Evolutionary conservation across 2,329 filamentous ascomycete species (phyloP).

Genomic region (Nemania sp.): DNA sequence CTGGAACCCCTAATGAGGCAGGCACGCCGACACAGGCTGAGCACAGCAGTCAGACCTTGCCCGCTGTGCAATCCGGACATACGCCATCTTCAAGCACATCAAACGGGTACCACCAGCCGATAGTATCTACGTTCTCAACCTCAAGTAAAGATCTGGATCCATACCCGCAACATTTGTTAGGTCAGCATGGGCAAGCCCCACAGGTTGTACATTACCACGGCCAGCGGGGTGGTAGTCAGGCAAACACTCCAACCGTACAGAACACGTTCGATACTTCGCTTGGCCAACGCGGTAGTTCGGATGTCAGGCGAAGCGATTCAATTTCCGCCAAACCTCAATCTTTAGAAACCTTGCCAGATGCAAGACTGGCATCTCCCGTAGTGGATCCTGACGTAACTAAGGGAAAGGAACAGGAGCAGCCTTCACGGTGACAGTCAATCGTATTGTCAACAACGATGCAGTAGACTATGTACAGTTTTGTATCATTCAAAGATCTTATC

Average conservation of each 20-base stretch:
- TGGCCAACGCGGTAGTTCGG: constrained; percentile 63
- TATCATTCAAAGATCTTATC: neutral
- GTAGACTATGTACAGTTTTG: constrained; percentile 8
- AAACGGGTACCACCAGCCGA: constrained; percentile 76
- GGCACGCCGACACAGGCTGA: constrained; percentile 73
- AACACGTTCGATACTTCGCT: constrained; percentile 63
- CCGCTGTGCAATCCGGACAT: constrained; percentile 54
- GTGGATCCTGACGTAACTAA: constrained; percentile 38
- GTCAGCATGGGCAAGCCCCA: constrained; percentile 71
- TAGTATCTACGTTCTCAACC: constrained; percentile 77
- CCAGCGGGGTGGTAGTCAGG: constrained; percentile 74
- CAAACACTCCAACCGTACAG: constrained; percentile 71
- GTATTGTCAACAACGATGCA: neutral
- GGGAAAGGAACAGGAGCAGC: constrained; percentile 38
- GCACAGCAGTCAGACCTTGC: constrained; percentile 54
- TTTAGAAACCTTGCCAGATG: constrained; percentile 57
- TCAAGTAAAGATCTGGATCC: constrained; percentile 77
- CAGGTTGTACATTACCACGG: constrained; percentile 77
- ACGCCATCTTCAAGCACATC: constrained; percentile 58
- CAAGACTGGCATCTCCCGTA: constrained; percentile 50
- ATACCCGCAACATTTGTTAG: constrained; percentile 74
- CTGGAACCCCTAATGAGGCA: constrained; percentile 65
- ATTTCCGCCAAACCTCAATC: constrained; percentile 51
- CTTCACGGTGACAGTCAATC: constrained; percentile 33
- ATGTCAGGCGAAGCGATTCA: constrained; percentile 57